Base-by-base conservation (phyloP, 495 filamentous ascomycete species). In the Podospora appendiculata region DNA sequence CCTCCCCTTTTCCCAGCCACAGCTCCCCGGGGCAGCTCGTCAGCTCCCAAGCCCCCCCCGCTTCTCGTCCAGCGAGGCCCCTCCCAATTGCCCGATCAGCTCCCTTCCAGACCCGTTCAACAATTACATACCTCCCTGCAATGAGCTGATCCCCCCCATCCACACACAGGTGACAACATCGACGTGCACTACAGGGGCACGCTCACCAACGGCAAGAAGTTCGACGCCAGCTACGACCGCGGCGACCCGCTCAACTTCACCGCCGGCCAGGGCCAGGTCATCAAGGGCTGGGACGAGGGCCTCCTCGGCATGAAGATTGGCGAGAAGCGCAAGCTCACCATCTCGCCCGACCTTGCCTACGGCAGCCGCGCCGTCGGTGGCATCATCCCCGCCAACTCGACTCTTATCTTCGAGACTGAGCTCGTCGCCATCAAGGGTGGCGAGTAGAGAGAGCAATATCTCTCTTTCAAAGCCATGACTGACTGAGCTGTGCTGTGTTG, bases 301-400 rank as follows among this genome's bases (percentile, higher is more conserved):
- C 74, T 93, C 19, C 61, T 90, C 48, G 87, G 86, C 60, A 95
- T 95, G 90, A 93, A 90, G 65, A 79, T 91, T 56, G 90, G 90
- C 39, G 90, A 95, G 77, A 88, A 87, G 80, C 78, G 65, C 59
- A 62, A 58, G 55, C 70, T 95, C 61, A 92, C 83, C 36, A 93
- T 95, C 54, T 83, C 86, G 16, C 86, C 89, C 17, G 71, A 81
- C 54, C 74, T 82, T 53, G 90, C 76, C 36, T 95, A 95, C 68
- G 90, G 90, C 13, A 69, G 81, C 55, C 72, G 78, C 46, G 77
- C 63, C 25, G 73, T 82, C 59, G 86, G 86, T 10, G 78, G 79
- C 18, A 88, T 91, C 60, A 70, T 72, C 58, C 69, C 66, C 32
- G 42, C 58, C 43, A 63, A 63, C 50, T 54, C 52, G 12, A 56